Conservation (phyloP, 768 basidiomycete species). For the Coprinellus micaceus region DNA sequence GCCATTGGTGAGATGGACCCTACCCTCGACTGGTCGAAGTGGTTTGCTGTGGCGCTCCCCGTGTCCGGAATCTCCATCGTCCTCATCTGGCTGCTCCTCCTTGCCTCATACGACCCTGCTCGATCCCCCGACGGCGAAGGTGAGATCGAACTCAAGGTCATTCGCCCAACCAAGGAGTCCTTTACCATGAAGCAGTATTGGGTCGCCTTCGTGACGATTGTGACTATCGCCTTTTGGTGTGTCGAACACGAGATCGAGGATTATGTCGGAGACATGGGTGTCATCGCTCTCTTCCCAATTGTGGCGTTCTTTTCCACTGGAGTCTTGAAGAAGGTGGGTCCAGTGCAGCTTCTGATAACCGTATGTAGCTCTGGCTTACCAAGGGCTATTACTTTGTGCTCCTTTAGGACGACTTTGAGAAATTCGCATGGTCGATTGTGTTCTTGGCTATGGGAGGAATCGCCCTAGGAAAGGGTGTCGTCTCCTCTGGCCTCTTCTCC, state of each 20-base stretch:
- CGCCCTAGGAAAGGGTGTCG: slow-evolving; percentile 90
- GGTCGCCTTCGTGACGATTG: slow-evolving; percentile 77
- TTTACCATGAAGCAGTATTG: slow-evolving; percentile 88
- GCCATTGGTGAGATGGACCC: slow-evolving; percentile 86
- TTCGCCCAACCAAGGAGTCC: slow-evolving; percentile 76
- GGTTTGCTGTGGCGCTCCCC: slow-evolving; percentile 93
- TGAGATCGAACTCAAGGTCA: slow-evolving; percentile 78
- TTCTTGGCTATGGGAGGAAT: slow-evolving; percentile 98
- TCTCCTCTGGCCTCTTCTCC: slow-evolving; percentile 81
- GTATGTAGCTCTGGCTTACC: too few relatives aligned
- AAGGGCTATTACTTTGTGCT: not conserved
- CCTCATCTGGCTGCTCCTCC: slow-evolving; percentile 87
- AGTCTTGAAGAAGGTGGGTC: slow-evolving; percentile 81
- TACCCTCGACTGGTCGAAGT: slow-evolving; percentile 79
- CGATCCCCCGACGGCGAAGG: slow-evolving; percentile 70
- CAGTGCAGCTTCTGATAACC: too few relatives aligned
- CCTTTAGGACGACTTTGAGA: slow-evolving; percentile 86
- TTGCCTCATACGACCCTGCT: slow-evolving; percentile 76
- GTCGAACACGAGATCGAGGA: slow-evolving; percentile 74
- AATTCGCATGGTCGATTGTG: slow-evolving; percentile 91
- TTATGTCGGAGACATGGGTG: slow-evolving; percentile 91
- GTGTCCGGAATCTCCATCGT: slow-evolving; percentile 84
- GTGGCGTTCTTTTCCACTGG: slow-evolving; percentile 93
- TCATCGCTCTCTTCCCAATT: slow-evolving; percentile 91
- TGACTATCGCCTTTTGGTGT: slow-evolving; percentile 90